Conservation (phyloP, 2,329 filamentous ascomycete genomes). For the Fusarium mexicanum region DNA sequence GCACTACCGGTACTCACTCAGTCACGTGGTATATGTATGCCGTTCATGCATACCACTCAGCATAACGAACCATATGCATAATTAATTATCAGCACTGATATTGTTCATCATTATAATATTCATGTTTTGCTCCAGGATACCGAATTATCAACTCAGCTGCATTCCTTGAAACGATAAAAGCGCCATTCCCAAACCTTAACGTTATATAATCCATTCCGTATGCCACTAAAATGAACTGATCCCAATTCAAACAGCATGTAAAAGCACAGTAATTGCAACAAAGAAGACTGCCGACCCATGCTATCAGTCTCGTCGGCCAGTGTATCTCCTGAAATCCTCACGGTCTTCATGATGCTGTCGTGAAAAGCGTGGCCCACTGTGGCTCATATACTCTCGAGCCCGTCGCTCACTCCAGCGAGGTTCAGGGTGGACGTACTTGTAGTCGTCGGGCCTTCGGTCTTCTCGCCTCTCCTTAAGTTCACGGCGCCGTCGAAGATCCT, state of each 20-base stretch:
- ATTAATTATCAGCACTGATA: not conserved
- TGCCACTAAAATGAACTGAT: not conserved
- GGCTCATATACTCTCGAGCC: slow-evolving; percentile 33
- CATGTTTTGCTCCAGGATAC: not conserved
- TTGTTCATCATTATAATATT: not conserved
- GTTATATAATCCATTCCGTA: not conserved
- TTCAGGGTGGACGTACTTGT: not conserved
- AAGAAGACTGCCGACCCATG: not conserved
- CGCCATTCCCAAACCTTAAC: not conserved
- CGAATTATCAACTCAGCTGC: not conserved
- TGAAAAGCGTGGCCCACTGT: slow-evolving; percentile 9
- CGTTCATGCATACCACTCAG: not conserved
- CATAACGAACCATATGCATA: not conserved
- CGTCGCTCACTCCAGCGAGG: slow-evolving; percentile 29
- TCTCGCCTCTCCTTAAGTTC: slow-evolving; percentile 15
- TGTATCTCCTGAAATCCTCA: not conserved
- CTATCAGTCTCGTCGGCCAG: not conserved
- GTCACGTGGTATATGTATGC: slow-evolving; percentile 30
- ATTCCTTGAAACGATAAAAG: not conserved
- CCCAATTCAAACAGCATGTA: not conserved
- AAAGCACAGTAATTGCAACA: not conserved
- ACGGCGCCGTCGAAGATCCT: slow-evolving; percentile 23
- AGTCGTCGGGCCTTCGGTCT: not conserved
- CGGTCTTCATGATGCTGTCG: not conserved
- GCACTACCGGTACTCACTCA: slow-evolving; percentile 19